These are phyloP conservation scores for Paulownia fortunei DNA, from an alignment of 257 asterid species.

Conservation along the genomic window DNA sequence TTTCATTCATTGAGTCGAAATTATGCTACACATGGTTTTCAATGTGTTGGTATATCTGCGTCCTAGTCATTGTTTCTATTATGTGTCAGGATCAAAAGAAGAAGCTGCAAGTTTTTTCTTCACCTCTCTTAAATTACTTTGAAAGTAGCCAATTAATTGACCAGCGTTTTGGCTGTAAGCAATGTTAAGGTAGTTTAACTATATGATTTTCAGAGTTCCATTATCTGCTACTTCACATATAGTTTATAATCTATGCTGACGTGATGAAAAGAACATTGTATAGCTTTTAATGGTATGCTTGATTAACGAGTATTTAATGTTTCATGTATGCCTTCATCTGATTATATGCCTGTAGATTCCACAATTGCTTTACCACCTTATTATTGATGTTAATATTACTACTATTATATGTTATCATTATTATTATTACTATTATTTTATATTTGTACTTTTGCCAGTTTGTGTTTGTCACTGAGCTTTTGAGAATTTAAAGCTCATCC, in stretches of 20 bases:
- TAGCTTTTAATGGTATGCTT: background rate
- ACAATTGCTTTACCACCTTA: background rate
- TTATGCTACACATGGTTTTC: background rate
- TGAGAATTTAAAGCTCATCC: background rate
- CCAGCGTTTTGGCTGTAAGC: constrained; percentile 22
- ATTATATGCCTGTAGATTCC: background rate
- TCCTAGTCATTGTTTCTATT: constrained; percentile 15
- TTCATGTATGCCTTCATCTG: background rate
- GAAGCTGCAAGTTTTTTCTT: background rate
- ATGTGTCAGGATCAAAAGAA: constrained; percentile 21
- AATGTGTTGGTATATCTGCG: constrained; percentile 14
- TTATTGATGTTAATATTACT: background rate
- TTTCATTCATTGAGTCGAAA: background rate
- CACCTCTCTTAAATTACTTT: constrained; percentile 8
- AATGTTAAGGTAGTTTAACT: constrained; percentile 7
- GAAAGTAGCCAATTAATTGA: background rate
- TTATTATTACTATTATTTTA: background rate
- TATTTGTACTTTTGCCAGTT: background rate
- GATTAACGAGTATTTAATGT: background rate
- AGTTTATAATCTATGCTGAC: background rate
- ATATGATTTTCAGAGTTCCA: constrained; percentile 24
- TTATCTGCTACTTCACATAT: background rate
- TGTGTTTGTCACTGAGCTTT: background rate
- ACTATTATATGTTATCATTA: background rate
- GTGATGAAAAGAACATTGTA: background rate